A percentile compares a stretch with the other conserved stretches of the same genome.
These are phyloP conservation scores for Colletotrichum tropicicola DNA, from an alignment of 2,329 filamentous ascomycete species.

Conservation along the genomic window DNA sequence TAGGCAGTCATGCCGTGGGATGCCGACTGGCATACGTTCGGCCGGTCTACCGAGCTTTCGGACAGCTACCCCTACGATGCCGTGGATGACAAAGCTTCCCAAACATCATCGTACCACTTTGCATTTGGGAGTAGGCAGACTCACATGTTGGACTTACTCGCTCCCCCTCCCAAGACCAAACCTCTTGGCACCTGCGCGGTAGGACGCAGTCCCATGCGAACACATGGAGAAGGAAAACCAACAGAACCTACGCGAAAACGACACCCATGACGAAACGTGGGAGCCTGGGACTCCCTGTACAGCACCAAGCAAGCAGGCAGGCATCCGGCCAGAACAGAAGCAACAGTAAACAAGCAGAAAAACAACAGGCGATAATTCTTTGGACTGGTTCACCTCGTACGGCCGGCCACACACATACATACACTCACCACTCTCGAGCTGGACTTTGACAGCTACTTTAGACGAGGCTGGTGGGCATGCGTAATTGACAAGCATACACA, in stretches of 20 bases:
- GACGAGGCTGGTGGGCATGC: neutral
- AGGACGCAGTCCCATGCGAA: neutral
- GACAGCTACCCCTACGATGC: neutral
- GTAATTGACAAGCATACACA: neutral
- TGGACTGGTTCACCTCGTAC: neutral
- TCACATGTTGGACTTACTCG: constrained; percentile 17
- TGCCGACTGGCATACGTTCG: neutral
- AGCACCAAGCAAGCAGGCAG: neutral
- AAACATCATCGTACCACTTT: constrained; percentile 19
- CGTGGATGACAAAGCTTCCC: constrained; percentile 8
- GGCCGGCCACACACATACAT: neutral
- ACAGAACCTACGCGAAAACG: neutral
- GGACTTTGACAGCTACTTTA: neutral
- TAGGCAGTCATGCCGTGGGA: neutral
- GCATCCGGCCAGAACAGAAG: constrained; percentile 2
- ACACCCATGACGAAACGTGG: neutral
- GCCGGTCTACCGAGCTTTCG: neutral
- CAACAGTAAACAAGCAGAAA: neutral
- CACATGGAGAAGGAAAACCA: neutral
- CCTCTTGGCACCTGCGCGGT: constrained; percentile 9
- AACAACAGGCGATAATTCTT: neutral
- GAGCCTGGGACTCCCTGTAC: constrained; percentile 3
- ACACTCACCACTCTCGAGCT: neutral
- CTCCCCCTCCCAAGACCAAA: neutral
- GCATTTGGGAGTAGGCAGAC: neutral